Conservation (phyloP, 2,329 filamentous ascomycete species). For the Huntiella bhutanensis region DNA sequence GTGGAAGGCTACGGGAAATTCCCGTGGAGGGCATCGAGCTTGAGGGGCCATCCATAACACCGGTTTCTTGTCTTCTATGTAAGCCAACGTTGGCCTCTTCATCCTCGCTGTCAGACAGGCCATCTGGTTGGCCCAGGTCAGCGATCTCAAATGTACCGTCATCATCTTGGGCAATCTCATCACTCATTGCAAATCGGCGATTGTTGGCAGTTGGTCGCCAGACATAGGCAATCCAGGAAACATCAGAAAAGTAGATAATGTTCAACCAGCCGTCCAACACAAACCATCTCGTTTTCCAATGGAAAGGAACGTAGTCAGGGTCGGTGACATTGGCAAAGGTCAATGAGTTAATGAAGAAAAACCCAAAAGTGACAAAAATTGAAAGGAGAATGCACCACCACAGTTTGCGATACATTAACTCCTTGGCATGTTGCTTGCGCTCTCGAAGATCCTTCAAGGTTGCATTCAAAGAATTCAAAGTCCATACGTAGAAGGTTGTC, state of each 20-base stretch:
- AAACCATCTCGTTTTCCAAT: constrained; percentile 98
- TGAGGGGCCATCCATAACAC: constrained; percentile 7
- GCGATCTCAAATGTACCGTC: constrained; percentile 89
- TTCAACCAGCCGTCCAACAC: constrained; percentile 95
- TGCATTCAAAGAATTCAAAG: constrained; percentile 78
- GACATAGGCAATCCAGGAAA: constrained; percentile 81
- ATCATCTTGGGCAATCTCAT: constrained; percentile 96
- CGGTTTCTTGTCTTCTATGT: constrained; percentile 2
- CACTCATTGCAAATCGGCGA: constrained; percentile 92
- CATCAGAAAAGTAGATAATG: constrained; percentile 84
- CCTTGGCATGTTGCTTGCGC: constrained; percentile 84
- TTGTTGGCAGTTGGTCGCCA: constrained; percentile 97
- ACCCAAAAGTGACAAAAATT: constrained; percentile 89
- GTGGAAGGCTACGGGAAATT: background rate
- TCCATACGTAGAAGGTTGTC: constrained; percentile 98
- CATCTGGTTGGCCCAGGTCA: constrained; percentile 61
- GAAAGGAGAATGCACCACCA: constrained; percentile 94
- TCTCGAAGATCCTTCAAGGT: constrained; percentile 94
- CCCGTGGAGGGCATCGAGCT: constrained; percentile 5
- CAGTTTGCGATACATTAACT: constrained; percentile 89
- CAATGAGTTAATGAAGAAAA: constrained; percentile 97
- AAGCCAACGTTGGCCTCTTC: constrained; percentile 23
- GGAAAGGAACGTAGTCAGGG: constrained; percentile 80
- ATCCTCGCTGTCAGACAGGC: constrained; percentile 36
- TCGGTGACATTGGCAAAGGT: constrained; percentile 73